Base-by-base conservation (phyloP, 2,329 filamentous ascomycete genomes). In the Aurifilum marmelostoma region DNA sequence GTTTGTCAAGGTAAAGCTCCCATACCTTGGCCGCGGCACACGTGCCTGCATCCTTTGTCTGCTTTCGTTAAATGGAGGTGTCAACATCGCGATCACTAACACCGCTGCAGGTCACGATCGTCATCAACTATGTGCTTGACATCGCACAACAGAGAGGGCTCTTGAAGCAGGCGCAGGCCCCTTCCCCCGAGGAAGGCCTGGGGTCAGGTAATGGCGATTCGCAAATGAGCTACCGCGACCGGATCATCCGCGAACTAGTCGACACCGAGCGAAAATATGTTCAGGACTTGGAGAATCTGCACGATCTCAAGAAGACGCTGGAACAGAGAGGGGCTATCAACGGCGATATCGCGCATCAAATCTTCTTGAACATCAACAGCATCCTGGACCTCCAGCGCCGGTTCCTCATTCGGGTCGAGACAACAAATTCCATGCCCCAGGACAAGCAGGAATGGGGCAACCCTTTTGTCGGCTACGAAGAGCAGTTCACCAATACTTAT, bases 251-350 rank as follows among this genome's bases (percentile, higher is more conserved):
- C 76, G 96, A 99, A 80, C 83, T 99, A 61, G 91, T 99, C 67
- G 93, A 95, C 75, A 98, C 95, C 1, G 96, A 99, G 80, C 90
- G 96, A 72, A 97, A 97, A 80, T 99, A 99, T 75, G 96, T 98
- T 4, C 94, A 98, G 78, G 96, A 99, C 82, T 82, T 99, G 66
- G 95, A 98, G 78, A 95, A 97, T 74, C 80, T 99, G 47, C 94
- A 98, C 78, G 91, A 94, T 63, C 87, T 98, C 76, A 98, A 97
- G 82, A 95, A 93, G 80, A 88, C 91, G 32, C 84, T 98, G 67
- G 94, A 97, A 75, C 92, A 97, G 77, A 94, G 91, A 73, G 94
- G 94, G 50, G 89, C 93, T 50, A 89, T 98, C 72, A 92, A 93
- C 1, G 95, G 96, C 66, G 96, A 99, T 77, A 88, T 91, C 12